A percentile compares a stretch with the other conserved stretches of the same genome.
These are phyloP conservation scores for Corylus heterophylla DNA, from an alignment of 306 rosid species.

Conservation along the genomic window DNA sequence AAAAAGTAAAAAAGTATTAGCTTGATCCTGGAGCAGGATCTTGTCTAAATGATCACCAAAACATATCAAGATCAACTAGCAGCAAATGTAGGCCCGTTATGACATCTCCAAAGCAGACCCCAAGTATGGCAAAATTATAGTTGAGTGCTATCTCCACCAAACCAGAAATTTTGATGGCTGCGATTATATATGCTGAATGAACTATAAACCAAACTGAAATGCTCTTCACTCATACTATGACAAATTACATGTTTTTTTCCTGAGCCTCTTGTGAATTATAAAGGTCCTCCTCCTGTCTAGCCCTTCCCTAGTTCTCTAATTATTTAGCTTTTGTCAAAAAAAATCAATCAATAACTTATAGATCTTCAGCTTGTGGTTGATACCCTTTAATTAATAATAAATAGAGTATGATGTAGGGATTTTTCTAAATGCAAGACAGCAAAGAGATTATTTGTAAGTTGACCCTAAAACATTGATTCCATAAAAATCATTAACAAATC, in stretches of 20 bases:
- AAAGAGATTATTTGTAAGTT: neutral
- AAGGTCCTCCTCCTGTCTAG: neutral
- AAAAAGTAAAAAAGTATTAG: neutral
- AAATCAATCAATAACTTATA: neutral
- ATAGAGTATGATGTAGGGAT: neutral
- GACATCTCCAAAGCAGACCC: conserved; percentile 13
- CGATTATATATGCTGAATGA: conserved; percentile 3
- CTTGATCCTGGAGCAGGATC: neutral
- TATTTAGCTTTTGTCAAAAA: neutral
- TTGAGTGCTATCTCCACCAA: conserved; percentile 12
- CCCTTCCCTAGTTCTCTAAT: conserved; percentile 8
- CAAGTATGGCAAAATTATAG: conserved; percentile 21
- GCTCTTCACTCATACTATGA: neutral
- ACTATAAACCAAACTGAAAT: neutral
- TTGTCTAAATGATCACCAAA: neutral
- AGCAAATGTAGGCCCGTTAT: neutral
- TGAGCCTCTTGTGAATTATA: neutral
- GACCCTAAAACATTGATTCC: neutral
- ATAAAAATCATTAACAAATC: neutral
- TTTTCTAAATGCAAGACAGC: neutral
- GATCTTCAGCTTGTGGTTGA: neutral
- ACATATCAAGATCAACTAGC: conserved; percentile 5
- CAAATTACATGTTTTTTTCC: neutral
- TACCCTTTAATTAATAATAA: neutral
- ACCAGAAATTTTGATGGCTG: conserved; percentile 8